Base-by-base conservation (phyloP, 1,284 basidiomycete species). In the Ganoderma resinaceum region DNA sequence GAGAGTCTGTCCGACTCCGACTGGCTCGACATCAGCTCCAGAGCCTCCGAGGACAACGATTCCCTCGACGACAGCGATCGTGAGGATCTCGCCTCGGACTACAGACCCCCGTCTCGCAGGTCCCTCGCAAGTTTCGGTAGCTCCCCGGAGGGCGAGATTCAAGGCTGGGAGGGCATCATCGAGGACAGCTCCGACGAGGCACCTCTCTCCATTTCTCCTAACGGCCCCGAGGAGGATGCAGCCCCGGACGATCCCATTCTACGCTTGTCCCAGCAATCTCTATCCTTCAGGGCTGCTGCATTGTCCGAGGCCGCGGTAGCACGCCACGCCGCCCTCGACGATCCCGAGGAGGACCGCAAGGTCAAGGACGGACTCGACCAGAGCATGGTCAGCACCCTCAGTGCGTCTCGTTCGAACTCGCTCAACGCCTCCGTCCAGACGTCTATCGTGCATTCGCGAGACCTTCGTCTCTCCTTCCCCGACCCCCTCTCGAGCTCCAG, bases 351-450 rank as follows among this genome's bases (percentile, higher is more conserved):
- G 76, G 91, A 93, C 69, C 81, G 87, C 73, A 83, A 85, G 61
- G 87, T 92, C 74, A 89, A 86, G 73, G 90, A 88, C 73, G 91
- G 86, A 20, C 85, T 93, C 68, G 90, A 93, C 78, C 91, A 93
- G 80, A 93, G 91, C 80, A 86, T 93, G 82, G 85, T 91, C 76
- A 90, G 91, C 79, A 93, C 91, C 20, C 83, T 93, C 70, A 90
- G 86, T 80, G 84, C 87, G 62, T 92, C 91, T 63, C 88, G 90
- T 73, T 86, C 90, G 29, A 87, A 86, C 75, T 87, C 86, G 40
- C 78, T 87, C 65, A 80, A 82, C 70, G 77, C 77, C 55, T 79
- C 78, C 40, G 59, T 77, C 66, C 83, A 84, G 72, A 79, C 82
- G 35, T 85, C 87, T 59, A 85, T 88, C 69, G 78, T 85, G 61